Evolutionary conservation across 208 protist genomes (phyloP).

Genomic region (Leishmania turanica): DNA sequence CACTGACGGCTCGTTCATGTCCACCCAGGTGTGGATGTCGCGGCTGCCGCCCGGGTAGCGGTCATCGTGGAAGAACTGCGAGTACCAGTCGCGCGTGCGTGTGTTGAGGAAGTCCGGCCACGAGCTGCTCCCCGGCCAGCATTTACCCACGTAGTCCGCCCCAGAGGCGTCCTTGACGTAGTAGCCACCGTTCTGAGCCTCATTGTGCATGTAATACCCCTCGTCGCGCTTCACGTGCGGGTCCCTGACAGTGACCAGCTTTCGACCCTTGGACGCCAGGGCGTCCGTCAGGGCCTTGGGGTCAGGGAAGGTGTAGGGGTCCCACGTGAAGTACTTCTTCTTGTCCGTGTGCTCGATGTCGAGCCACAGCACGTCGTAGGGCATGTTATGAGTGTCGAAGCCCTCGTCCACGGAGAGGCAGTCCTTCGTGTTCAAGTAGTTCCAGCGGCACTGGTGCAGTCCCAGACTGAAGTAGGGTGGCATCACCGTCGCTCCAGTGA

Average conservation of each 20-base stretch:
- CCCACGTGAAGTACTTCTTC: conserved; percentile 99
- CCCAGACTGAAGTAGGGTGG: conserved; percentile 97
- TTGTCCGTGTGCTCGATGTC: conserved; percentile 99
- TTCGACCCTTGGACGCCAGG: conserved; percentile 91
- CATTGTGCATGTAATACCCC: conserved; percentile 86
- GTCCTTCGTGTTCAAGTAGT: conserved; percentile 96
- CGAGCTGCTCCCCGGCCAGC: conserved; percentile 96
- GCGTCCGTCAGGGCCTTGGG: conserved; percentile 88
- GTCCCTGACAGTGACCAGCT: conserved; percentile 98
- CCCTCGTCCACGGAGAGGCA: conserved; percentile 85
- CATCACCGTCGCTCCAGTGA: conserved; percentile 95
- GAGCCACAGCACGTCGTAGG: conserved; percentile 99
- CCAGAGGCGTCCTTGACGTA: conserved; percentile 89
- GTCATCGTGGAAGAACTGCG: conserved; percentile 86
- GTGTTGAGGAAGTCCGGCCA: conserved; percentile 96
- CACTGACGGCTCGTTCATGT: conserved; percentile 99
- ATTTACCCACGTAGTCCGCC: conserved; percentile 93
- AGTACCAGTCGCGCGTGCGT: conserved; percentile 95
- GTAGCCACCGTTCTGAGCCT: conserved; percentile 67
- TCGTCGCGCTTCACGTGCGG: conserved; percentile 96
- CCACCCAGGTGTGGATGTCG: conserved; percentile 98
- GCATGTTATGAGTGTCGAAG: conserved; percentile 97
- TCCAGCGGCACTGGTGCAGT: conserved; percentile 99
- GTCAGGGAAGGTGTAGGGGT: conserved; percentile 94
- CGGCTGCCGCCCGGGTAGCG: conserved; percentile 87